Percentiles rank a stretch among this genome's conserved stretches.
Conservation (phyloP, 305 asterid genomes). For the Fraxinus floribunda region DNA sequence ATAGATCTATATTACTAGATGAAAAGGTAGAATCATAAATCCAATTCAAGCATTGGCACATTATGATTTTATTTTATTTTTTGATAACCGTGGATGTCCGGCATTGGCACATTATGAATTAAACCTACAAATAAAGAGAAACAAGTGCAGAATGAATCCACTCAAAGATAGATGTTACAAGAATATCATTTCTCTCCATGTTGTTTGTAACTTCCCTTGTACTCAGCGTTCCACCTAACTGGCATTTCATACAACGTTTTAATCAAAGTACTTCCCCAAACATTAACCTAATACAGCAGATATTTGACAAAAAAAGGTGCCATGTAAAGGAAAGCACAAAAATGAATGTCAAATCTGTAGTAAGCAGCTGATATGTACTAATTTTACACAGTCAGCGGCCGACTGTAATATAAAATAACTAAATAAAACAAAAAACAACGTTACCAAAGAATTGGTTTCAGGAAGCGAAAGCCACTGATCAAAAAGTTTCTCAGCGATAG, state of each 20-base stretch:
- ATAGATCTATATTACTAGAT: background rate
- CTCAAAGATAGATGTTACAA: background rate
- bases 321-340: background rate
- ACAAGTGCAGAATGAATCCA: background rate
- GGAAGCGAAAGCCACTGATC: constrained; percentile 93
- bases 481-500: constrained; percentile 74
- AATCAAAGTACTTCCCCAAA: constrained; percentile 11
- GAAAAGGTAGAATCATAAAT: background rate
- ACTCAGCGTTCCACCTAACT: background rate
- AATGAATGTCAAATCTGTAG: background rate
- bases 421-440: constrained; percentile 8
- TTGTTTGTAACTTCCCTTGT: background rate
- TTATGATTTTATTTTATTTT: no score
- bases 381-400: constrained; percentile 1
- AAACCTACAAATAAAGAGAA: background rate
- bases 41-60: background rate
- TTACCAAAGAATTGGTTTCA: constrained; percentile 71
- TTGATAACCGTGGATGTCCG: no score
- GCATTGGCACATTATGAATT: background rate
- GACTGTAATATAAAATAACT: background rate
- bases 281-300: constrained; percentile 15
- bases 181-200: background rate
- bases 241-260: constrained; percentile 5
- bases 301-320: background rate
- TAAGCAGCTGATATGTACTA: background rate